phyloP scores from a whole-genome alignment of 1,284 basidiomycete species.

The Leccinum subspadiceum region DNA sequence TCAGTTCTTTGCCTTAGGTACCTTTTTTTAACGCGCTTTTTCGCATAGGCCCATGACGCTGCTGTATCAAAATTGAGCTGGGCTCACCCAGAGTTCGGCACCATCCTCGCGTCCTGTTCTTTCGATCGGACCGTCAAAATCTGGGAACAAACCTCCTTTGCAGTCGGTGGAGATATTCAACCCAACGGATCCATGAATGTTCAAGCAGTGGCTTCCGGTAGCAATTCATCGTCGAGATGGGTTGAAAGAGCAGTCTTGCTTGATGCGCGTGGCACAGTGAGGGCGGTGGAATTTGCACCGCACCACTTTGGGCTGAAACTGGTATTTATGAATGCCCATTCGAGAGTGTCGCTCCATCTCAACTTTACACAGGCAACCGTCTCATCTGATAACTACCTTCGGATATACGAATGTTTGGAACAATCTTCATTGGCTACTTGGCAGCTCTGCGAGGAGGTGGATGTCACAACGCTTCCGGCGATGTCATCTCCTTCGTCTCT shows the following conservation, averaged over 20 bases:
- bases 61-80: slow-evolving; percentile 80
- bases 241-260: slow-evolving; percentile 71
- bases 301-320: slow-evolving; percentile 84
- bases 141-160: slow-evolving; percentile 70
- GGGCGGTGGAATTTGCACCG: slow-evolving; percentile 83
- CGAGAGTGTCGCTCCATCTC: not conserved
- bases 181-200: slow-evolving; percentile 24
- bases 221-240: slow-evolving; percentile 57
- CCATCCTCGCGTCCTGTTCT: slow-evolving; percentile 78
- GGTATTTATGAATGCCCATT: slow-evolving; percentile 43
- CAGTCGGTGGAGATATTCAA: slow-evolving; percentile 35
- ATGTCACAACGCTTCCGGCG: slow-evolving; percentile 60
- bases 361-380: slow-evolving; percentile 66
- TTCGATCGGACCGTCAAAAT: slow-evolving; percentile 89
- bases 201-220: slow-evolving; percentile 24
- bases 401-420: slow-evolving; percentile 89
- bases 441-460: slow-evolving; percentile 78
- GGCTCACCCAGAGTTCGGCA: slow-evolving; percentile 88
- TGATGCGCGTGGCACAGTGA: slow-evolving; percentile 82
- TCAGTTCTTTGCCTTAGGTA: slow-evolving; percentile 1
- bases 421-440: slow-evolving; percentile 77
- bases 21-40: not conserved
- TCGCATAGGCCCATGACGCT: slow-evolving; percentile 80
- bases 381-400: slow-evolving; percentile 80
- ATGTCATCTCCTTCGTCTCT: slow-evolving; percentile 44